phyloP scores from a whole-genome alignment of 306 rosid genomes.

The Lathyrus sativus region DNA sequence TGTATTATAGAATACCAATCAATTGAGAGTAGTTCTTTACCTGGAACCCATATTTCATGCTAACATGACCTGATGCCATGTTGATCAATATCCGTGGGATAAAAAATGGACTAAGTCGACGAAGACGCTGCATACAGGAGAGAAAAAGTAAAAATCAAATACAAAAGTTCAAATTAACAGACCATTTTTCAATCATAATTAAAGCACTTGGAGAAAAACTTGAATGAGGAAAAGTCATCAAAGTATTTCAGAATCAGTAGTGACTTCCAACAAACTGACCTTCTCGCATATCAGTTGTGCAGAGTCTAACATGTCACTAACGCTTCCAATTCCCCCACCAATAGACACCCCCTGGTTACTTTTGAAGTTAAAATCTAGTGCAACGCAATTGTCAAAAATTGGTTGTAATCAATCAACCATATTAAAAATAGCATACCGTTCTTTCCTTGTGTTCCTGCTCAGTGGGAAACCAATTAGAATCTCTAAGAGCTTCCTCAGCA shows the following conservation, averaged over 20 bases:
- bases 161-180: slow-evolving; percentile 19
- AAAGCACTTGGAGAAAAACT: slow-evolving; percentile 26
- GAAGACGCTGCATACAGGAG: slow-evolving; percentile 61
- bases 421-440: slow-evolving; percentile 59
- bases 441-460: slow-evolving; percentile 74
- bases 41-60: slow-evolving; percentile 99
- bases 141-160: slow-evolving; percentile 24
- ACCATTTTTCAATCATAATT: slow-evolving; percentile 22
- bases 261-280: slow-evolving; percentile 49
- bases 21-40: slow-evolving; percentile 44
- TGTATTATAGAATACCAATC: slow-evolving; percentile 30
- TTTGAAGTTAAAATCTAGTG: slow-evolving; percentile 40
- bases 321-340: slow-evolving; percentile 96
- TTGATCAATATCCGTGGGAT: slow-evolving; percentile 90
- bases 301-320: slow-evolving; percentile 81
- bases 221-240: slow-evolving; percentile 21
- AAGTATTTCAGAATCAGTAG: background rate
- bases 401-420: slow-evolving; percentile 14
- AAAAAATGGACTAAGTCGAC: slow-evolving; percentile 97
- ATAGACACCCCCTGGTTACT: slow-evolving; percentile 77
- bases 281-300: slow-evolving; percentile 83
- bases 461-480: slow-evolving; percentile 85
- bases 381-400: slow-evolving; percentile 26
- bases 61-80: slow-evolving; percentile 97
- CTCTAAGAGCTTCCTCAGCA: slow-evolving; percentile 88